These are phyloP conservation scores for Zizania palustris DNA, from an alignment of 202 grass and related monocot genomes.

Conservation along the genomic window DNA sequence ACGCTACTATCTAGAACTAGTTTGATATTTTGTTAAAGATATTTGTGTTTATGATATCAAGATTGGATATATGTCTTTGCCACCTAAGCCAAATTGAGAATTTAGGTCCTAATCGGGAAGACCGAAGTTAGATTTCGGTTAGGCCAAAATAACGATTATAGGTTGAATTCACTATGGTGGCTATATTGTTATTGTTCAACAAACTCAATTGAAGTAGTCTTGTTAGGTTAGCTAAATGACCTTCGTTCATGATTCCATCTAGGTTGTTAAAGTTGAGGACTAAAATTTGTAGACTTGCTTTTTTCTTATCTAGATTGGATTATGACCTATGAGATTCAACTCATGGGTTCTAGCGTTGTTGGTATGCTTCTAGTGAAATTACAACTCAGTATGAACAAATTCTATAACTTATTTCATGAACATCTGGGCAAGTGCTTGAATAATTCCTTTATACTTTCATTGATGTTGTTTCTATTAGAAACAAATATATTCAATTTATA, in stretches of 20 bases:
- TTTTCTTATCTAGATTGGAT: conserved; percentile 37
- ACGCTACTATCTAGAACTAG: conserved; percentile 40
- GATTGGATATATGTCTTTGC: background rate
- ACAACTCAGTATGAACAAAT: fast-evolving
- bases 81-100: conserved; percentile 46
- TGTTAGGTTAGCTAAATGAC: conserved; percentile 12
- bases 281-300: conserved; percentile 1
- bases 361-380: conserved; percentile 44
- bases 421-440: background rate
- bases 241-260: background rate
- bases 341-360: background rate
- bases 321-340: conserved; percentile 18
- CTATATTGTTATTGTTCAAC: background rate
- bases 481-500: background rate
- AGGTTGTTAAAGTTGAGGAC: background rate
- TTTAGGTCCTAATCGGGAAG: conserved; percentile 5
- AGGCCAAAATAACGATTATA: conserved; percentile 37
- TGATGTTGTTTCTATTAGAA: background rate
- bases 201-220: background rate
- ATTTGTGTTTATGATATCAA: conserved; percentile 32
- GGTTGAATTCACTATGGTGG: background rate
- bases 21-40: conserved; percentile 12
- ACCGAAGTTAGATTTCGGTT: fast-evolving
- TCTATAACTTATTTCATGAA: conserved; percentile 28
- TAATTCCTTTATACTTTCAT: conserved; percentile 4